phyloP scores from a whole-genome alignment of 1,139 yeast genomes.

The Scheffersomyces cryptocercus region DNA sequence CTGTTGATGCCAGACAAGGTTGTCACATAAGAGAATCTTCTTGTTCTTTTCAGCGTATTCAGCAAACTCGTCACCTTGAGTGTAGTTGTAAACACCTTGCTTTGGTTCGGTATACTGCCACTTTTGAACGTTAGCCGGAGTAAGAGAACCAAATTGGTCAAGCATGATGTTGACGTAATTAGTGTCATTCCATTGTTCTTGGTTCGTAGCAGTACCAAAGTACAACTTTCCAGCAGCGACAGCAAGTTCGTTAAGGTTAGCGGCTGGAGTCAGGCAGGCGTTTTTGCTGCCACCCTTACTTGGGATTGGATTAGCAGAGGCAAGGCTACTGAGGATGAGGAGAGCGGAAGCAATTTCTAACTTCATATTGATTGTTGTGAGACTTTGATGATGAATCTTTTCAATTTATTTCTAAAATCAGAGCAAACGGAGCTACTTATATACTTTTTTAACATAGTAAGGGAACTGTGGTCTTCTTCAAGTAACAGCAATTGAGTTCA shows the following conservation, averaged over 20 bases:
- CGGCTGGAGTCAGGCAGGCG: too few relatives aligned
- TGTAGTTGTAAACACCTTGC: not conserved
- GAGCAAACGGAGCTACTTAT: too few relatives aligned
- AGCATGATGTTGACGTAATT: not conserved
- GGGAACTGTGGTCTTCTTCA: too few relatives aligned
- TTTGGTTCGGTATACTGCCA: not conserved
- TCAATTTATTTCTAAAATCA: too few relatives aligned
- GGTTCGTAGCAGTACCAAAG: slow-evolving; percentile 1
- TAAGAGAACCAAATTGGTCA: not conserved
- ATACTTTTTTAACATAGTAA: too few relatives aligned
- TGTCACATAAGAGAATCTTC: not conserved
- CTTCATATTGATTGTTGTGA: not conserved
- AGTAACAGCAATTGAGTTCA: too few relatives aligned
- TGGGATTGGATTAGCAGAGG: not conserved
- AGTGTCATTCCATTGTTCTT: not conserved
- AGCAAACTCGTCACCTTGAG: not conserved
- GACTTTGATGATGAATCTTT: too few relatives aligned
- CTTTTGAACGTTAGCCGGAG: slow-evolving; percentile 1
- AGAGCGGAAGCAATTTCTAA: not conserved
- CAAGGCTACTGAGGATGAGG: not conserved
- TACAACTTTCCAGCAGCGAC: slow-evolving; percentile 1
- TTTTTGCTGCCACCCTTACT: not conserved
- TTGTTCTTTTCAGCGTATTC: not conserved
- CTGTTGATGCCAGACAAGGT: not conserved
- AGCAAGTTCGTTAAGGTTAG: not conserved